Base-by-base conservation (phyloP, 176 grass and related monocot species). In the Oryza glumipatula region DNA sequence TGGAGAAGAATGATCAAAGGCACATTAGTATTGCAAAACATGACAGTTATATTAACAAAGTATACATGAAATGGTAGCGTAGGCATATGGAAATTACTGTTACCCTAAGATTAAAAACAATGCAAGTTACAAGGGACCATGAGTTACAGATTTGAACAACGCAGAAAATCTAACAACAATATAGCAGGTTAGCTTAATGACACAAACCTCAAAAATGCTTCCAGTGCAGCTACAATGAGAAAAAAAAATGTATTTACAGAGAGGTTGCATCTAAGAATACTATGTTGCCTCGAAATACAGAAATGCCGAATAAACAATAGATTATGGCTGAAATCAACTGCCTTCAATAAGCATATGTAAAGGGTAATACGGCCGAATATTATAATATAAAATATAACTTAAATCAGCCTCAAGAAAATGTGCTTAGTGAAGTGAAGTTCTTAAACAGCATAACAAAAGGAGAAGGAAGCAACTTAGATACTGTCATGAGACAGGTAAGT, bases 161-260 rank as follows among this genome's bases (percentile, higher is more conserved):
- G 68, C 9, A 79, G 61, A 80, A 80, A 47, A 84, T 68, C 69
- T 67, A 68, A 67, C 4, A 21, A 76, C 35, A 76, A 60, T 61
- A 49, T 88, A 32, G n/a, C 5, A 24, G 46, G 21, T 16, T 38
- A 54, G 9, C 60, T 52, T 38, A 8, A 6, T 48, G 45, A 36
- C 5, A 67, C 26, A 48, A 33, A 73, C 9, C 32, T 38, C 23
- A n/a, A 15, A 7, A 72, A 67, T 41, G 13, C 22, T 68, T 73
- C 14, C 26, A 70, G 80, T 80, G 76, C 6, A 28, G 45, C 9
- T 76, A 22, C 2, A 0, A 76, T 64, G 28, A 73, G 9, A 14
- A 65, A 58, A 58, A 56, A 58, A 10, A 52, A 4, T 3, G 48
- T 85, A 39, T 80, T 78, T 67, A 73, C 1, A 4, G 39, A 75